Percentiles rank a stretch among this genome's conserved stretches.
Conservation (phyloP, 169 alveolate genomes). For the Toxoplasma gondii region DNA sequence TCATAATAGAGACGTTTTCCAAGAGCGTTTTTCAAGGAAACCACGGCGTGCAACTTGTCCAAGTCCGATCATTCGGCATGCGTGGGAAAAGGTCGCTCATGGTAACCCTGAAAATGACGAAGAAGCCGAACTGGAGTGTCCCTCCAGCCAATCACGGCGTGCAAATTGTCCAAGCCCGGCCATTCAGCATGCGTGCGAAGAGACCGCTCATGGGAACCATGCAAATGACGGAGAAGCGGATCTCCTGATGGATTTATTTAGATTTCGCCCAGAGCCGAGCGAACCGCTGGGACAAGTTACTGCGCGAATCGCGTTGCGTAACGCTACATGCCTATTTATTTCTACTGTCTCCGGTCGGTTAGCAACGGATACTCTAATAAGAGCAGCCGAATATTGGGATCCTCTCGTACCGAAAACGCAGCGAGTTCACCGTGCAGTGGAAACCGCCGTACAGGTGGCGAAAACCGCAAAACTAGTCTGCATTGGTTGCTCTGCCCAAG, state of each 20-base stretch:
- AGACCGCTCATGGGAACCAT: not conserved
- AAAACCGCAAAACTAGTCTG: not conserved
- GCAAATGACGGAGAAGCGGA: not conserved
- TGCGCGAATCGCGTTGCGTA: not conserved
- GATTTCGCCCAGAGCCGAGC: not conserved
- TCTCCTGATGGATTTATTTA: not conserved
- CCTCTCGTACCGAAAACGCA: constrained; percentile 1
- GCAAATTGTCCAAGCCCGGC: not conserved
- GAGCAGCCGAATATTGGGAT: not conserved
- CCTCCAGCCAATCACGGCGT: not conserved
- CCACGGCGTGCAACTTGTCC: not conserved
- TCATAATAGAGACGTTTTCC: too few relatives aligned
- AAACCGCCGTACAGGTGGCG: not conserved
- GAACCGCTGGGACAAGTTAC: not conserved
- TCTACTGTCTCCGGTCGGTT: not conserved
- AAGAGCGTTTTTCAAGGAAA: too few relatives aligned
- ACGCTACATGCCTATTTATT: not conserved
- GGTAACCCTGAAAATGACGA: not conserved
- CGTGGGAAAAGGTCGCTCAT: not conserved
- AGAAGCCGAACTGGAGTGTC: not conserved
- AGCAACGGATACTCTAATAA: not conserved
- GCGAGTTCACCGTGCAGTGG: not conserved
- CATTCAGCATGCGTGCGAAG: not conserved
- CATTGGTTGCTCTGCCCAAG: not conserved
- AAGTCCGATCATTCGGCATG: not conserved